Conservation (phyloP, 2,329 filamentous ascomycete species). For the Phoma sp. region DNA sequence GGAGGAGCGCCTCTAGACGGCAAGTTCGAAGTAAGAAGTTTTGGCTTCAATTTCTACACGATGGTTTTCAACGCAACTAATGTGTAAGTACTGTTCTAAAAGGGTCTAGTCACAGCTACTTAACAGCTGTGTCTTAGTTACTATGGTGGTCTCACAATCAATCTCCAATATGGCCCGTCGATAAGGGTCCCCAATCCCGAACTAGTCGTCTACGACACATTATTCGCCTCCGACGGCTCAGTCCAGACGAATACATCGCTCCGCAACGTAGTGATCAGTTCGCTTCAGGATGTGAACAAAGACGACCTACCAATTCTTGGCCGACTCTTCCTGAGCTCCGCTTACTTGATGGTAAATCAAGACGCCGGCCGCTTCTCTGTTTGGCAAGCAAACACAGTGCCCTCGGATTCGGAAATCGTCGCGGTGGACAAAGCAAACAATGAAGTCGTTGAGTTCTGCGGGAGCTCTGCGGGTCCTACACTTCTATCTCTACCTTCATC, state of each 20-base stretch:
- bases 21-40: constrained; percentile 15
- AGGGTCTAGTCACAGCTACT: too few species aligned
- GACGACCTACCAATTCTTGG: constrained; percentile 25
- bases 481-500: constrained; percentile 7
- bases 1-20: constrained; percentile 19
- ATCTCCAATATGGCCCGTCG: constrained; percentile 20
- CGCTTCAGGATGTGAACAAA: constrained; percentile 17
- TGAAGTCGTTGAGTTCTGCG: constrained; percentile 17
- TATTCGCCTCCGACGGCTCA: constrained; percentile 18
- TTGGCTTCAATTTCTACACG: constrained; percentile 24
- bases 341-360: constrained; percentile 28
- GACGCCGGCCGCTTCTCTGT: constrained; percentile 21
- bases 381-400: constrained; percentile 19
- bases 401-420: constrained; percentile 10
- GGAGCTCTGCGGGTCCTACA: constrained; percentile 4
- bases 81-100: constrained; percentile 15
- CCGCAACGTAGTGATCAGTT: constrained; percentile 24
- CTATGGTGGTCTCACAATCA: constrained; percentile 26
- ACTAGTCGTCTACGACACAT: constrained; percentile 21
- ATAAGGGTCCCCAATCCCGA: constrained; percentile 25
- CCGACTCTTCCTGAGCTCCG: constrained; percentile 25
- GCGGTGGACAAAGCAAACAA: constrained; percentile 20
- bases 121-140: constrained; percentile 15
- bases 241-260: constrained; percentile 16
- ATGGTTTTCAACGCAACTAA: constrained; percentile 26